Base-by-base conservation (phyloP, 73 alveolate genomes). In the Paramecium biaurelia region DNA sequence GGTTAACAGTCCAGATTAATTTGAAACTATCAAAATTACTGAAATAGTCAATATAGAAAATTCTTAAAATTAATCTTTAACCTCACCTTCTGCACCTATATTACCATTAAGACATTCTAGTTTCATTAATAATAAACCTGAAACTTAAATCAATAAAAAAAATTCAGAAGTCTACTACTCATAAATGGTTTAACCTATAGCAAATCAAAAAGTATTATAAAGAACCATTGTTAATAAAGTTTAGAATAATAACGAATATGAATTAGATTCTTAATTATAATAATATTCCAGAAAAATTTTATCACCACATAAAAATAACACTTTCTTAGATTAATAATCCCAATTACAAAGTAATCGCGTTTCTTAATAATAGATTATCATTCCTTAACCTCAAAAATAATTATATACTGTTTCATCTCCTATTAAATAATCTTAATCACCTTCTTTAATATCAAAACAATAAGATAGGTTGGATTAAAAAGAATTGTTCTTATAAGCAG, bases 401-500 rank as follows among this genome's bases (percentile, higher is more conserved):
- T 10, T 5, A 24, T 14, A 67, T 4, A 6, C 53, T 5, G 9
- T 67, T 28, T 14, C 24, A 32, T 67, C 85, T 67, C 85, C 85
- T 24, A 24, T 67, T 9, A 34, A 67, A 67, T 30, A 28, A 14
- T 1, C 34, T 37, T 74, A 34, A 28, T 23, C 58, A 7, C 59
- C 34, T n/a, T 15, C 24, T 6, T 11, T 23, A n/a, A 34, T 74
- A 12, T 7, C 59, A 11, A 34, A 35, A 9, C 9, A 74, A 9
- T 1, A 74, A 74, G 57, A 74, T 35, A 74, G 59, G 14, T 37
- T 21, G 41, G 47, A 74, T 28, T 11, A 74, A 74, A 34, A 74
- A 74, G 59, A 37, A 32, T n/a, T 74, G 35, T 74, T 74, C 35
- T 15, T 28, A 23, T 74, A 74, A 20, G 87, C 87, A 34, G 87